phyloP scores from a whole-genome alignment of 2,329 filamentous ascomycete species.

The Fusarium incarnatum region DNA sequence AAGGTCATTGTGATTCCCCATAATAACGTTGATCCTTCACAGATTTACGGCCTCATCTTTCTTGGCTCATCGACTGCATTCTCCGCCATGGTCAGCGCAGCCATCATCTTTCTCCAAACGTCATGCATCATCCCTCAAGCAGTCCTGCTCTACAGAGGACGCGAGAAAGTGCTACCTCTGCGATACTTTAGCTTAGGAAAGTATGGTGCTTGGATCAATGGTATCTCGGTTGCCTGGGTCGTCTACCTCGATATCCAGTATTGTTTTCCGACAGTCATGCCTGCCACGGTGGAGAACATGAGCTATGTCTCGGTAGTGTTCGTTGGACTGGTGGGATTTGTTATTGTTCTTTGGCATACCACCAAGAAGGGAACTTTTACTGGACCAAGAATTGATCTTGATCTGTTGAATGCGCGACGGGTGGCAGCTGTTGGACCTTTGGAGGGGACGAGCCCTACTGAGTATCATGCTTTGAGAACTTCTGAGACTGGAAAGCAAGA shows the following conservation, averaged over 20 bases:
- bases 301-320: conserved; percentile 41
- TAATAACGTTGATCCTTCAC: accelerated
- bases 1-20: accelerated
- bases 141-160: conserved; percentile 43
- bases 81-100: conserved; percentile 43
- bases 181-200: conserved; percentile 44
- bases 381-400: conserved; percentile 40
- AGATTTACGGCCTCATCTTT: conserved; percentile 48
- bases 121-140: conserved; percentile 46
- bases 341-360: conserved; percentile 35
- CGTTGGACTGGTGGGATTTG: conserved; percentile 29
- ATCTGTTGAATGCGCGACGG: conserved; percentile 21
- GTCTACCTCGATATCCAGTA: conserved; percentile 37
- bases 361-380: conserved; percentile 34
- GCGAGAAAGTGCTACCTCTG: conserved; percentile 42
- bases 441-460: neutral
- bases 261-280: conserved; percentile 37
- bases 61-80: conserved; percentile 48
- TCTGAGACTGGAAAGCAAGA: conserved; percentile 6
- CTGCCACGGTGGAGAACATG: conserved; percentile 40
- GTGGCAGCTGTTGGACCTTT: conserved; percentile 23
- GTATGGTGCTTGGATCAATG: conserved; percentile 43
- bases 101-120: conserved; percentile 45
- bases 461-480: neutral
- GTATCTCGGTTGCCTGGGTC: conserved; percentile 34